Percentiles rank a stretch among this genome's conserved stretches.
Evolutionary conservation across 257 asterid genomes (phyloP).

Genomic region (Paulownia fortunei): DNA sequence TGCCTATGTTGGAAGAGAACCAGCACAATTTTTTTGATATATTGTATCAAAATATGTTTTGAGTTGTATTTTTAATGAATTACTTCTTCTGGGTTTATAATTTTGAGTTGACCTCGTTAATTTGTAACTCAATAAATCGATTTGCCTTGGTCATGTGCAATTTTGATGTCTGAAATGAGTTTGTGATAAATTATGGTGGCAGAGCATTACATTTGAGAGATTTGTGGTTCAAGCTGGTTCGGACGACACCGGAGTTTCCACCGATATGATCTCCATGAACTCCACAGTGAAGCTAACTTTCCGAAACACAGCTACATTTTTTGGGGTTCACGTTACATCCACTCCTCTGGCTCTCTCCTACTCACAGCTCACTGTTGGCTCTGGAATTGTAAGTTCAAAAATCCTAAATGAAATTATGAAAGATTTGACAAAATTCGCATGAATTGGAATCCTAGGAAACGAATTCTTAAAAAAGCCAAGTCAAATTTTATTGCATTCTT

Average conservation of each 20-base stretch:
- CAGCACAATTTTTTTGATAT: neutral
- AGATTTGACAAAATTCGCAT: neutral
- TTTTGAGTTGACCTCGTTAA: neutral
- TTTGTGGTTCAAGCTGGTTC: constrained; percentile 80
- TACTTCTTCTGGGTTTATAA: neutral
- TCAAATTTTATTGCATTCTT: neutral
- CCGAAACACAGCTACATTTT: constrained; percentile 71
- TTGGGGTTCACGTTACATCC: constrained; percentile 80
- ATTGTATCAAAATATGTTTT: no score
- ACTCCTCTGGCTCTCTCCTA: constrained; percentile 65
- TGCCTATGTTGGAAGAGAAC: no score
- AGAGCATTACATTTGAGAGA: constrained; percentile 73
- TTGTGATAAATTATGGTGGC: constrained; percentile 23
- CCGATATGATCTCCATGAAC: constrained; percentile 80
- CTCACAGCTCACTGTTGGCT: constrained; percentile 62
- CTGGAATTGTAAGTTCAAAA: constrained; percentile 61
- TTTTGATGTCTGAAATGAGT: neutral
- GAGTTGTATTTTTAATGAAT: neutral
- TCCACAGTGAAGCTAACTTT: constrained; percentile 63
- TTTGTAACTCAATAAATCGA: neutral
- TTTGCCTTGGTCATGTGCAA: neutral
- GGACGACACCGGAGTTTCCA: constrained; percentile 65
- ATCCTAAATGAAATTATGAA: neutral
- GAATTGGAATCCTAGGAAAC: neutral
- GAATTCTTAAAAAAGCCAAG: neutral